phyloP scores from a whole-genome alignment of 305 asterid genomes.

The Ajuga reptans region DNA sequence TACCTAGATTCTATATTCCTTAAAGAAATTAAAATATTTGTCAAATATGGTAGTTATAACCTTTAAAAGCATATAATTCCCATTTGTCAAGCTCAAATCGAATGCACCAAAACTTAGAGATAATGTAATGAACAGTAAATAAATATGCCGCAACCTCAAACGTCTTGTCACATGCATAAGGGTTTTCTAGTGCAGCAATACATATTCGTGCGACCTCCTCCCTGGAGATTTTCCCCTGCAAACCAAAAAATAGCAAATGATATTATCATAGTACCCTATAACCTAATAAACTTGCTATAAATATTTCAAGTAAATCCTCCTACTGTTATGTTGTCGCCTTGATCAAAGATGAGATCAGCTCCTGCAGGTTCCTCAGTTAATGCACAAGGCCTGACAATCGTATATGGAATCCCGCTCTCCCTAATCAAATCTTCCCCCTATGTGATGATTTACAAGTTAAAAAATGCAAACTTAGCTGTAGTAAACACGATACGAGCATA shows the following conservation, averaged over 20 bases:
- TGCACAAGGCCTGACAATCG: constrained; percentile 88
- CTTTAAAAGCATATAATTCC: not conserved
- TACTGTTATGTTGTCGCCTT: constrained; percentile 94
- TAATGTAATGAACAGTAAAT: not conserved
- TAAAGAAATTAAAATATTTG: not conserved
- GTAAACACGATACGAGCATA: not conserved
- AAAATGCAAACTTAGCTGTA: not conserved
- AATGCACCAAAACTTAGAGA: not conserved
- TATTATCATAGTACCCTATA: not conserved
- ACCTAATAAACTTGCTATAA: not conserved
- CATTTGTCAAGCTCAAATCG: not conserved
- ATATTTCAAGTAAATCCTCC: not conserved
- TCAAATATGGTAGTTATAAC: not conserved
- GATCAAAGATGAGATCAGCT: constrained; percentile 85
- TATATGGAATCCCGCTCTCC: constrained; percentile 73
- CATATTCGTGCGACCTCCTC: constrained; percentile 87
- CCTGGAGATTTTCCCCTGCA: constrained; percentile 81
- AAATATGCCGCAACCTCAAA: constrained; percentile 51
- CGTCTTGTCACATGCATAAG: constrained; percentile 78
- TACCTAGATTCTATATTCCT: not conserved
- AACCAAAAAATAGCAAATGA: constrained; percentile 11
- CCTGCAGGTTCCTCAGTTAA: constrained; percentile 97
- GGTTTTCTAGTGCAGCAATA: constrained; percentile 75
- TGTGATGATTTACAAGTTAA: not conserved
- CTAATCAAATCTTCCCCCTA: constrained; percentile 89